These are phyloP conservation scores for Solanum dulcamara DNA, from an alignment of 257 asterid species.

Conservation along the genomic window DNA sequence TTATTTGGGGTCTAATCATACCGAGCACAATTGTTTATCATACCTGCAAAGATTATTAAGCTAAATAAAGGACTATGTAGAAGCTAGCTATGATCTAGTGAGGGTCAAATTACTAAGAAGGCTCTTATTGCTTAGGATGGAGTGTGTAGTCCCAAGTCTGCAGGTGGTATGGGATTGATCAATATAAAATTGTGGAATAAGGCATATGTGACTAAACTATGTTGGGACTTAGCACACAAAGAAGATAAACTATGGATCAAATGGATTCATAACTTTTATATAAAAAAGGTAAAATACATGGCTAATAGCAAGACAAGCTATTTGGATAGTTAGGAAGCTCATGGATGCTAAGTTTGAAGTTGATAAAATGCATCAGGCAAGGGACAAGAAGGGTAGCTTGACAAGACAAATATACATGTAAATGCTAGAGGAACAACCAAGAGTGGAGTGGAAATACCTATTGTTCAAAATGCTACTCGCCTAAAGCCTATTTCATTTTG, in stretches of 20 bases:
- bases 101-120: background rate
- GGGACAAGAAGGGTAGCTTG: no score
- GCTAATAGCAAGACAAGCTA: background rate
- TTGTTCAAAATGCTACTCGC: no score
- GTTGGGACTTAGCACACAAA: background rate
- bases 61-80: no score
- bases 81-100: background rate
- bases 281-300: background rate
- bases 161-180: background rate
- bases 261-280: background rate
- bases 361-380: no score
- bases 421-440: no score
- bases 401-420: no score
- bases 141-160: background rate
- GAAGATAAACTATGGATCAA: background rate
- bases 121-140: background rate
- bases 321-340: background rate
- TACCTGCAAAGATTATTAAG: no score
- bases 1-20: no score
- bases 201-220: background rate
- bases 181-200: background rate
- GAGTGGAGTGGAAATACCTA: no score
- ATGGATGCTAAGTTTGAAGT: no score
- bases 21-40: no score
- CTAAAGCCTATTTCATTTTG: no score